Conservation (phyloP, 768 basidiomycete genomes). For the Strobilomyces confusus region DNA sequence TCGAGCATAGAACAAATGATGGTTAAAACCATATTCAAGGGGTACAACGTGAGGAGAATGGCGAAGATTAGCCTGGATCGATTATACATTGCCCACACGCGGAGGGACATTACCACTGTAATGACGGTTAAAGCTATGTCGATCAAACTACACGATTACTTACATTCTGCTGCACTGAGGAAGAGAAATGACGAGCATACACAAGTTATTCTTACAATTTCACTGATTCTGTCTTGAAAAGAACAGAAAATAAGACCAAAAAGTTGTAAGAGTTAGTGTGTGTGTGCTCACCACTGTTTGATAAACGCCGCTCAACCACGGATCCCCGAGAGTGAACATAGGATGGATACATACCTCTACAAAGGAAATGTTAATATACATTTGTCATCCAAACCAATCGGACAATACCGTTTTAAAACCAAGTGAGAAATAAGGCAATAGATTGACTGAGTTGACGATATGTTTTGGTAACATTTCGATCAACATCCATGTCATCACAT, state of each 20-base stretch:
- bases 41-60: neutral
- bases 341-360: neutral
- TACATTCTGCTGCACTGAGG: conserved; percentile 1
- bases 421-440: neutral
- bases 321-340: too few species aligned
- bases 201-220: neutral
- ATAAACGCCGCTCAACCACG: neutral
- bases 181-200: conserved; percentile 1
- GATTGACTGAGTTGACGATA: neutral
- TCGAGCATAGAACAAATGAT: too few species aligned
- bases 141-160: neutral
- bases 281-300: too few species aligned
- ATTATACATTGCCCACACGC: neutral
- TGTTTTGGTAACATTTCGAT: neutral
- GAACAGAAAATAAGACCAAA: neutral
- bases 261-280: neutral
- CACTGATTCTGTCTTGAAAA: neutral
- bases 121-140: neutral
- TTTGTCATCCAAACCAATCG: neutral
- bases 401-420: neutral
- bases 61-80: neutral
- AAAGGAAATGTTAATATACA: neutral
- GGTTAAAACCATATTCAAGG: neutral
- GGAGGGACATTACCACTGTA: neutral
- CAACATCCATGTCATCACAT: neutral